A percentile compares a stretch with the other conserved stretches of the same genome.
phyloP scores from a whole-genome alignment of 805 yeast species.

The Yamadazyma takamatsuzukensis region DNA sequence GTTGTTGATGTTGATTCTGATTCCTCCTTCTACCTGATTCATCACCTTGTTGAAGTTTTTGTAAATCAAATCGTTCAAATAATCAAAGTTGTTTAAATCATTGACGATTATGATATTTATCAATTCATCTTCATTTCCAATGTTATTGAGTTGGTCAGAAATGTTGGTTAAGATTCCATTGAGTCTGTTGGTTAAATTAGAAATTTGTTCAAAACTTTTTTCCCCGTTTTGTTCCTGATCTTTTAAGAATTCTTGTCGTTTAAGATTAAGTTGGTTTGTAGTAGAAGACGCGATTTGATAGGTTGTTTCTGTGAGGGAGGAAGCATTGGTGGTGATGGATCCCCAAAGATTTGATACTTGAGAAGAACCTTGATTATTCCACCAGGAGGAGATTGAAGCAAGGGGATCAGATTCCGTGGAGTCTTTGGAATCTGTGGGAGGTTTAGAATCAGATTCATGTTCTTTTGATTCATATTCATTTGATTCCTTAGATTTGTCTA shows the following conservation, averaged over 20 bases:
- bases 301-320: conserved; percentile 47
- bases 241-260: conserved; percentile 33
- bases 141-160: conserved; percentile 41
- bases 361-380: conserved; percentile 66
- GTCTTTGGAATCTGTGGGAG: not conserved
- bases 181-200: conserved; percentile 24
- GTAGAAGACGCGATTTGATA: conserved; percentile 46
- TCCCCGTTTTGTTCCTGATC: conserved; percentile 14
- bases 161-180: conserved; percentile 29
- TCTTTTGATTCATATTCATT: conserved; percentile 4
- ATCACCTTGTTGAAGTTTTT: conserved; percentile 59
- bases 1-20: conserved; percentile 57
- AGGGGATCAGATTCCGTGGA: conserved; percentile 50
- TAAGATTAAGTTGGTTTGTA: conserved; percentile 37
- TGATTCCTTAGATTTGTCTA: too few relatives aligned
- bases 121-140: conserved; percentile 50
- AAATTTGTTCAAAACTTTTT: conserved; percentile 22
- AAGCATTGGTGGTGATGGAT: conserved; percentile 53
- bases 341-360: conserved; percentile 69
- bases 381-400: conserved; percentile 67
- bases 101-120: conserved; percentile 50
- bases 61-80: conserved; percentile 45
- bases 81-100: conserved; percentile 54
- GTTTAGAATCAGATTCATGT: conserved; percentile 2
- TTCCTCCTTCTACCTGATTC: conserved; percentile 76